Conservation (phyloP, 2,329 filamentous ascomycete species). For the Uncinocarpus reesii region DNA sequence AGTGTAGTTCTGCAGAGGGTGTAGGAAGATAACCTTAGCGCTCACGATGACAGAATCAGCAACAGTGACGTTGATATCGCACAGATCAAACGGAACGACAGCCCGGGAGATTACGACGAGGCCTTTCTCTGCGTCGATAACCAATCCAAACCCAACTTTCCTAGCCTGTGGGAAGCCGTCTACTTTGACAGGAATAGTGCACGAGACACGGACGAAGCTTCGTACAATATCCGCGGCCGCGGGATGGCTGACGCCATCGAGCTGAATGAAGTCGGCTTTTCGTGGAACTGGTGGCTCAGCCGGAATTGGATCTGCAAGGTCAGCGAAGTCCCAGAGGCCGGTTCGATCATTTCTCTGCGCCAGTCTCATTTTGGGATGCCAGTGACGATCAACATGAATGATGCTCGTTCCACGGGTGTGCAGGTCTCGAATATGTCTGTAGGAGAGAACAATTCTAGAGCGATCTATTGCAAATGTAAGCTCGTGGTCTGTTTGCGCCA, state of each 20-base stretch:
- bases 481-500: too few relatives aligned
- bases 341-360: slow-evolving; percentile 81
- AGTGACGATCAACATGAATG: slow-evolving; percentile 86
- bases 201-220: slow-evolving; percentile 88
- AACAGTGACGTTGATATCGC: slow-evolving; percentile 91
- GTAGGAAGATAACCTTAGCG: slow-evolving; percentile 88
- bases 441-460: slow-evolving; percentile 81
- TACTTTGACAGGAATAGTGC: slow-evolving; percentile 87
- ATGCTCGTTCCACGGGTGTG: slow-evolving; percentile 92
- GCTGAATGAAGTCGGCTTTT: slow-evolving; percentile 81
- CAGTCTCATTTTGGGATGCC: slow-evolving; percentile 88
- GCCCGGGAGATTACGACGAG: slow-evolving; percentile 89
- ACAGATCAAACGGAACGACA: slow-evolving; percentile 90
- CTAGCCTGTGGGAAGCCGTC: slow-evolving; percentile 95
- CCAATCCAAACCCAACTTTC: slow-evolving; percentile 89
- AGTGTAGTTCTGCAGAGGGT: slow-evolving; percentile 92
- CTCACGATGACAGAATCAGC: slow-evolving; percentile 92
- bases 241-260: slow-evolving; percentile 77
- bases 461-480: slow-evolving; percentile 43
- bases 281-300: slow-evolving; percentile 60
- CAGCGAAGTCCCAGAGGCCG: slow-evolving; percentile 88
- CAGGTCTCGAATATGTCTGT: slow-evolving; percentile 87
- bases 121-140: slow-evolving; percentile 95
- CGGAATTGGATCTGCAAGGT: slow-evolving; percentile 71
- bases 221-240: slow-evolving; percentile 87